phyloP scores from a whole-genome alignment of 1,284 basidiomycete species.

The Cryptococcus sp. region DNA sequence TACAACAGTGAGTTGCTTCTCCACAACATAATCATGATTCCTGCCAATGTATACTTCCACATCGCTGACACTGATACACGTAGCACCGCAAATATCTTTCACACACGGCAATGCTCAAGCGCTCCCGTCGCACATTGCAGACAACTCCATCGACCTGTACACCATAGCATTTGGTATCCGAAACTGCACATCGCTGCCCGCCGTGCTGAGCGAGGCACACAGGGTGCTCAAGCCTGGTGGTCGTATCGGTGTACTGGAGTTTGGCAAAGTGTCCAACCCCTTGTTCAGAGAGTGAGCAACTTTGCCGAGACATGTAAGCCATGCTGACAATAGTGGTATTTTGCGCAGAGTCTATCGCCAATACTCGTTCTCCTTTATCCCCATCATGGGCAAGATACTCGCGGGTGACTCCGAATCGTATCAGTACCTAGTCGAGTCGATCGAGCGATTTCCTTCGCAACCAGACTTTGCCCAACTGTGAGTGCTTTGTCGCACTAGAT shows the following conservation, averaged over 20 bases:
- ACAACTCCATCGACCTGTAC: conserved; percentile 89
- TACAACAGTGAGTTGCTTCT: conserved; percentile 73
- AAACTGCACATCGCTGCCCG: conserved; percentile 92
- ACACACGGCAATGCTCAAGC: conserved; percentile 91
- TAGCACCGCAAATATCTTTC: conserved; percentile 92
- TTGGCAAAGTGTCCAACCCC: conserved; percentile 91
- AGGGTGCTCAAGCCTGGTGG: conserved; percentile 96
- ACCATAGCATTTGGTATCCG: conserved; percentile 99
- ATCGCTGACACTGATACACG: conserved; percentile 1
- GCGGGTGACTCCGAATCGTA: conserved; percentile 94
- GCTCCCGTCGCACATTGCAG: conserved; percentile 64
- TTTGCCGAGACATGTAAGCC: not conserved
- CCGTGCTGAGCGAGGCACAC: conserved; percentile 85
- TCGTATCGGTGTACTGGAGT: conserved; percentile 93
- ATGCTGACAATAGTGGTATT: not conserved
- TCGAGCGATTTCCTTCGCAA: conserved; percentile 90
- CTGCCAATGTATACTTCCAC: not conserved
- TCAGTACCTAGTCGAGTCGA: conserved; percentile 97
- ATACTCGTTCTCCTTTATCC: conserved; percentile 96
- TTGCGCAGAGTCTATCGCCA: conserved; percentile 78
- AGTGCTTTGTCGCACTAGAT: conserved; percentile 14
- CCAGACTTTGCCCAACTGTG: conserved; percentile 84
- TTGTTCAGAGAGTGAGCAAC: conserved; percentile 73
- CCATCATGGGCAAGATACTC: conserved; percentile 91
- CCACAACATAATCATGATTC: not conserved